Percentiles rank a stretch among this genome's conserved stretches.
Conservation (phyloP, 345 rosid genomes). For the Acer negundo region DNA sequence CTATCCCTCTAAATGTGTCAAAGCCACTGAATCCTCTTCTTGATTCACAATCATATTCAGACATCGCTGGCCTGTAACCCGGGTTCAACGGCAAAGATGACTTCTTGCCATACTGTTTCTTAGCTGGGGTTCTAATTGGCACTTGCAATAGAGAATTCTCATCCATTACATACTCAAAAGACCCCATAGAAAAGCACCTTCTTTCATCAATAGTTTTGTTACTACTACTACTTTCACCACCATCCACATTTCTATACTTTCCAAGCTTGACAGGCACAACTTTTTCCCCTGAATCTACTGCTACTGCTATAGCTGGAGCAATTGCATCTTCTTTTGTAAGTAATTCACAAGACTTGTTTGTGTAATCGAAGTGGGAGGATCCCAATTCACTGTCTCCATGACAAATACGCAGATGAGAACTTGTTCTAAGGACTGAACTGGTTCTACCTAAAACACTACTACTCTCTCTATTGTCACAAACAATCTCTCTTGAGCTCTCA, state of each 20-base stretch:
- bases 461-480: constrained; percentile 44
- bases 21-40: constrained; percentile 54
- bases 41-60: constrained; percentile 67
- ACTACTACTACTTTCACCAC: constrained; percentile 54
- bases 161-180: constrained; percentile 94
- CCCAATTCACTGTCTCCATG: constrained; percentile 42
- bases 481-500: constrained; percentile 80
- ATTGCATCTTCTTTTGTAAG: constrained; percentile 29
- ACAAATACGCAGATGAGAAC: constrained; percentile 42
- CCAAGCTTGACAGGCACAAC: constrained; percentile 90
- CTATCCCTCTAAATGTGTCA: constrained; percentile 28
- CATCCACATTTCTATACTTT: constrained; percentile 73
- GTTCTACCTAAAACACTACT: constrained; percentile 31
- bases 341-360: constrained; percentile 41
- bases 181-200: constrained; percentile 96
- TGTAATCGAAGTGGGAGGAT: constrained; percentile 41
- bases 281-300: constrained; percentile 52
- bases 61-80: constrained; percentile 69
- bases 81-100: constrained; percentile 50
- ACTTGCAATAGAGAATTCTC: constrained; percentile 73
- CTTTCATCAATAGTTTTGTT: constrained; percentile 55
- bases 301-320: constrained; percentile 14
- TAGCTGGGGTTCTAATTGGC: constrained; percentile 60
- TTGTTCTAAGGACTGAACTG: constrained; percentile 41
- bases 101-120: constrained; percentile 62